A percentile compares a stretch with the other conserved stretches of the same genome.
Evolutionary conservation across 106 monocot species (phyloP).

Genomic region (Dendrobium huoshanense): DNA sequence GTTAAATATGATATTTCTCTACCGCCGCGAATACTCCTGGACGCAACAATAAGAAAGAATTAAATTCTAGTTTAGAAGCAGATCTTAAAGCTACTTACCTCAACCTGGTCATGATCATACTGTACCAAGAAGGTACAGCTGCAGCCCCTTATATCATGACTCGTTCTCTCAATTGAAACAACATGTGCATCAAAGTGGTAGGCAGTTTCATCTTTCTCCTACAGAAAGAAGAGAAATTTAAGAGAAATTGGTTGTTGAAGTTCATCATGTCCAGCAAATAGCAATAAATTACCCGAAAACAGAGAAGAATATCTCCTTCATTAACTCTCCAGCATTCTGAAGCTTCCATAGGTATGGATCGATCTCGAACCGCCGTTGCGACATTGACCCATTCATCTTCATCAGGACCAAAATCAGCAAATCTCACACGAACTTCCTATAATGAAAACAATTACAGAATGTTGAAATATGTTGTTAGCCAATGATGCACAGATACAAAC

Average conservation of each 20-base stretch:
- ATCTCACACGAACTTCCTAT: slow-evolving; percentile 74
- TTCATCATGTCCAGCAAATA: neutral
- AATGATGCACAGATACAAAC: too few species aligned
- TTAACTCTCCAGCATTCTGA: slow-evolving; percentile 54
- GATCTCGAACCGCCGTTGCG: slow-evolving; percentile 44
- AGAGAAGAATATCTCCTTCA: slow-evolving; percentile 67
- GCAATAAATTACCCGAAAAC: slow-evolving; percentile 45
- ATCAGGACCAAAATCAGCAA: slow-evolving; percentile 52
- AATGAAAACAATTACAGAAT: neutral
- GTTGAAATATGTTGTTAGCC: neutral
- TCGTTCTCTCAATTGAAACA: slow-evolving; percentile 30
- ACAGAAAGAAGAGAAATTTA: neutral
- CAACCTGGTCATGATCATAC: slow-evolving; percentile 34
- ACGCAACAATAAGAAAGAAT: neutral
- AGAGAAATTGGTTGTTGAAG: neutral
- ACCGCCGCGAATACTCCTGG: too few species aligned
- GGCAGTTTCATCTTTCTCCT: slow-evolving; percentile 36
- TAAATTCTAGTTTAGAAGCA: neutral
- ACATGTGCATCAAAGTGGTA: slow-evolving; percentile 41
- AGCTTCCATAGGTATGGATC: slow-evolving; percentile 64
- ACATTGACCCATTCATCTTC: slow-evolving; percentile 83
- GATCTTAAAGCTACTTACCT: slow-evolving; percentile 14
- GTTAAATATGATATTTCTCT: too few species aligned
- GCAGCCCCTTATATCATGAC: slow-evolving; percentile 49
- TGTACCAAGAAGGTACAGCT: slow-evolving; percentile 38